A percentile compares a stretch with the other conserved stretches of the same genome.
These are phyloP conservation scores for Pleurotus cornucopiae DNA, from an alignment of 768 basidiomycete genomes.

Conservation along the genomic window DNA sequence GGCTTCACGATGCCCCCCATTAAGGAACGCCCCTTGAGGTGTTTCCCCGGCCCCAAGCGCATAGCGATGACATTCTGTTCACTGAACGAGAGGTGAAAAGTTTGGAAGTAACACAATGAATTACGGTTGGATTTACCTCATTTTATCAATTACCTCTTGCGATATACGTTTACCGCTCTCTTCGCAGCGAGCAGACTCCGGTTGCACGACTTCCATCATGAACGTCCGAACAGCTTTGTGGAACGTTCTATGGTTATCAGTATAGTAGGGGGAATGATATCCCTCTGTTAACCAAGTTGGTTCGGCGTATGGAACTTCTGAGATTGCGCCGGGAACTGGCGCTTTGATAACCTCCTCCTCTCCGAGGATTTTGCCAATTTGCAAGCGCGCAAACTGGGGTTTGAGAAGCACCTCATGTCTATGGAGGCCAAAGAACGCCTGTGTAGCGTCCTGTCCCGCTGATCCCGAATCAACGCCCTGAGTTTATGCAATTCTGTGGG, in stretches of 20 bases:
- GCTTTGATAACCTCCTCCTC: constrained; percentile 53
- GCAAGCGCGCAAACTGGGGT: constrained; percentile 69
- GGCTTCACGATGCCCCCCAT: constrained; percentile 74
- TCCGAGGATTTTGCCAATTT: constrained; percentile 59
- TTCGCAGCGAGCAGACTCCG: constrained; percentile 77
- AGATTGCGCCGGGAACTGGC: constrained; percentile 57
- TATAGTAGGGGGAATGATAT: constrained; percentile 76
- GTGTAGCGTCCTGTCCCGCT: constrained; percentile 78
- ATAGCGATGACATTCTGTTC: constrained; percentile 79
- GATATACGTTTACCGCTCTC: constrained; percentile 84
- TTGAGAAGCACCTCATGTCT: constrained; percentile 73
- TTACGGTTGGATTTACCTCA: constrained; percentile 51
- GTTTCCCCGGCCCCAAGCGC: constrained; percentile 88
- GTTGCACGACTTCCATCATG: constrained; percentile 66
- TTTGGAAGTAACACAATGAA: not conserved
- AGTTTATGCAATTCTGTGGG: not conserved
- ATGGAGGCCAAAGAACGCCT: constrained; percentile 83
- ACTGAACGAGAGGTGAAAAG: constrained; percentile 30
- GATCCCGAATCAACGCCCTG: not conserved
- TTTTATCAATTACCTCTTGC: constrained; percentile 79
- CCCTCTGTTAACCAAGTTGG: constrained; percentile 74
- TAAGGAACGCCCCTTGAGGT: constrained; percentile 71
- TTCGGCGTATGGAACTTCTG: constrained; percentile 80
- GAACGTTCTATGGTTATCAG: constrained; percentile 66
- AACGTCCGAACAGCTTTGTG: constrained; percentile 75